Conservation (phyloP, 2,329 filamentous ascomycete genomes). For the Pseudopyricularia javanii region DNA sequence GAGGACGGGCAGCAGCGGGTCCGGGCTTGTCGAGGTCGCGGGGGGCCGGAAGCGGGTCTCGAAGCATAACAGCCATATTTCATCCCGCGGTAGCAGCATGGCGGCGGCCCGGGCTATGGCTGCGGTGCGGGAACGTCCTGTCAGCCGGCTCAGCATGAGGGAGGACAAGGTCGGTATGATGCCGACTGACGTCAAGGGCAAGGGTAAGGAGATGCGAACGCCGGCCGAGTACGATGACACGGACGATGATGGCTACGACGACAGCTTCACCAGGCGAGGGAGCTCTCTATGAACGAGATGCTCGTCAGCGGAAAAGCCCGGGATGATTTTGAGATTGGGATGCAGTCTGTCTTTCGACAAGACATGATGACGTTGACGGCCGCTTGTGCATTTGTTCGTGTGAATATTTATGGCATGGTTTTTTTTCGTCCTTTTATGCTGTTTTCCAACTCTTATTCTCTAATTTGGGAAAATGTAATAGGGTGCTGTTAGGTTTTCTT, state of each 20-base stretch:
- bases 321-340: not conserved
- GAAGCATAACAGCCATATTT: conserved; percentile 11
- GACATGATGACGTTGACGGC: not conserved
- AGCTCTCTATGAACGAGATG: conserved; percentile 25
- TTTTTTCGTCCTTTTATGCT: not conserved
- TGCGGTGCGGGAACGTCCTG: conserved; percentile 10
- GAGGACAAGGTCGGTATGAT: conserved; percentile 9
- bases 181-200: conserved; percentile 24
- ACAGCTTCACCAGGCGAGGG: conserved; percentile 18
- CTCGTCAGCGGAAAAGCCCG: not conserved
- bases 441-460: no score
- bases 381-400: not conserved
- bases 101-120: not conserved
- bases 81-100: not conserved
- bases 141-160: conserved; percentile 25
- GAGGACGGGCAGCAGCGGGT: conserved; percentile 5
- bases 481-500: not conserved
- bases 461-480: not conserved
- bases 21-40: conserved; percentile 20
- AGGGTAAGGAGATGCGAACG: conserved; percentile 32
- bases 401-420: not conserved
- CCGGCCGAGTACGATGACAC: conserved; percentile 11
- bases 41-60: conserved; percentile 11
- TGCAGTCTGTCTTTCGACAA: not conserved
- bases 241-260: conserved; percentile 19